Evolutionary conservation across 2,329 filamentous ascomycete species (phyloP).

Genomic region (Colletotrichum noveboracense): DNA sequence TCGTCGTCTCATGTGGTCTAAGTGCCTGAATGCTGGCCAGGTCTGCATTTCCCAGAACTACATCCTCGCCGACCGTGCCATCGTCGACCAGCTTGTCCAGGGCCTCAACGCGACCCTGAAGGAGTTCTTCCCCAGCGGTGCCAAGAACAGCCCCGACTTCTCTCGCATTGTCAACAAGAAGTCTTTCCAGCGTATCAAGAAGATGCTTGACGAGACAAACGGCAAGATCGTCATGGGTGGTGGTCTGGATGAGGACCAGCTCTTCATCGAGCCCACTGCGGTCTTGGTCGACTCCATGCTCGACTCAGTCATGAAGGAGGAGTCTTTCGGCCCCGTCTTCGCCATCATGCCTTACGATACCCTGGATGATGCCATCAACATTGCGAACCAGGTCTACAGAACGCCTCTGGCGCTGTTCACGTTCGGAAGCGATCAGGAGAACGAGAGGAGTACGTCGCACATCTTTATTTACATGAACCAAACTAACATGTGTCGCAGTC

Average conservation of each 20-base stretch:
- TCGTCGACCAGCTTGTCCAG: conserved; percentile 74
- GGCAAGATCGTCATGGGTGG: conserved; percentile 91
- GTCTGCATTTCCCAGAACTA: conserved; percentile 95
- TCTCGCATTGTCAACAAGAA: conserved; percentile 79
- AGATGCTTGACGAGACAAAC: conserved; percentile 83
- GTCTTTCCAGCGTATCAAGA: conserved; percentile 84
- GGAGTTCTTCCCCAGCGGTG: conserved; percentile 84
- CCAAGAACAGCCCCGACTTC: conserved; percentile 79
- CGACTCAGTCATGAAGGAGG: conserved; percentile 83
- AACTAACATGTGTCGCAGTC: conserved; percentile 45
- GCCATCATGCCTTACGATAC: conserved; percentile 79
- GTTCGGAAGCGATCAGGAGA: conserved; percentile 83
- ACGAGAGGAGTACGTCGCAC: conserved; percentile 66
- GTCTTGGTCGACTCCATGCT: conserved; percentile 75
- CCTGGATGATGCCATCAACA: conserved; percentile 84
- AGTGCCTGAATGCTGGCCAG: conserved; percentile 86
- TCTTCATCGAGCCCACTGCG: conserved; percentile 92
- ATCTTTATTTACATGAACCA: not conserved
- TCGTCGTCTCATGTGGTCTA: conserved; percentile 85
- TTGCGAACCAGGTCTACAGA: conserved; percentile 80
- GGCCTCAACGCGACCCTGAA: conserved; percentile 74
- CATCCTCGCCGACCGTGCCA: conserved; percentile 78
- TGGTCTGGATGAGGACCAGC: conserved; percentile 76
- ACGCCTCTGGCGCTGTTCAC: conserved; percentile 86
- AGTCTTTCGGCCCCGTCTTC: conserved; percentile 94